Evolutionary conservation across 192 early-diverging fungal genomes (phyloP), one percentile per base, ranked within the genome.

Genomic region (Phlyctochytrium bullatum): DNA sequence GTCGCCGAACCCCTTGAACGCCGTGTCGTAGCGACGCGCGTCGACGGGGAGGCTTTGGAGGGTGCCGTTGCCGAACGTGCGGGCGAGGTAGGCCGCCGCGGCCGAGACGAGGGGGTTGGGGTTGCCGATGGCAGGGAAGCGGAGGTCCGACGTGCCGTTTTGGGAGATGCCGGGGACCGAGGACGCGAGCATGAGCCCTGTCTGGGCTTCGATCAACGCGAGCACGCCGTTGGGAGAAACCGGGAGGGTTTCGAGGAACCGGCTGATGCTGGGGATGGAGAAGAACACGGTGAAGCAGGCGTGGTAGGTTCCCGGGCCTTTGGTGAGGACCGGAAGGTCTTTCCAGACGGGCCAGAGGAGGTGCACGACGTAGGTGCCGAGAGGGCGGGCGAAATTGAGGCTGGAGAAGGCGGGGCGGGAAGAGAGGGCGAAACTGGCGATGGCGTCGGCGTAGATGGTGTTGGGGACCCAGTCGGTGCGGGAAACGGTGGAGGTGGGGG

Each of bases 121-220:
- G 60, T 61, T 61, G n/a, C 12, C 33, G 4, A 61, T n/a, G 3
- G 60, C 60, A 10, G 60, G 17, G 34, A 32, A 61, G 12, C 12
- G 3, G 0, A 33, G 0, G 40, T n/a, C n/a, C 40, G n/a, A n/a
- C 40, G 40, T 50, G 0, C 60, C 60, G 0, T 16, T 16, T 0
- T 16, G 16, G 6, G n/a, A 32, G 0, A 1, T 33, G 30, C 34
- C 34, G 0, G 31, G 31, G n/a, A 16, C 23, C 29, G 60, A 61
- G 27, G 29, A 32, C 0, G 60, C 60, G 34, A 61, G n/a, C 60
- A 61, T 61, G 0, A 0, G 28, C 0, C 60, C 60, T 6, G 60
- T 61, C 12, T 61, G 28, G 28, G 29, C 60, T 33, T 61, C 60
- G 34, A 61, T 33, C 23, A 61, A 33, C 27, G 1, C n/a, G 6